Percentiles rank a stretch among this genome's conserved stretches.
phyloP scores from a whole-genome alignment of 2,329 filamentous ascomycete species.

The Daldinia sp. region DNA sequence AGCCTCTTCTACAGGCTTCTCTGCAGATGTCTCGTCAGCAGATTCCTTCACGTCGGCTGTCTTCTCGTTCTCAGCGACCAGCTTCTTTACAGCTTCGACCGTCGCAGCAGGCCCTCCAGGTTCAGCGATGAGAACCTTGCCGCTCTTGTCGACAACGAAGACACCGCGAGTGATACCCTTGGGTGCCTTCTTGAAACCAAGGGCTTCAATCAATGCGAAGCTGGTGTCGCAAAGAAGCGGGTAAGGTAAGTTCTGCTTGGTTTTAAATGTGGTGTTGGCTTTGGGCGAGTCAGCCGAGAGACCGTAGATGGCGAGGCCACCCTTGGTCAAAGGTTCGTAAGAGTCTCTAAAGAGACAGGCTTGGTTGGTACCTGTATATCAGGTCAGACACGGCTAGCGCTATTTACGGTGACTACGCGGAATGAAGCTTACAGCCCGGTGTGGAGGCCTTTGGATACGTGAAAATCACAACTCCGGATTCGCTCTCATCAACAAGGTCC shows the following conservation, averaged over 20 bases:
- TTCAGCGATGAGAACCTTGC: slow-evolving; percentile 81
- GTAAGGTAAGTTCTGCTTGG: slow-evolving; percentile 91
- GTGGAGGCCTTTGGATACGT: slow-evolving; percentile 97
- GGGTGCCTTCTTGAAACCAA: slow-evolving; percentile 89
- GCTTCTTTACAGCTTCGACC: slow-evolving; percentile 78
- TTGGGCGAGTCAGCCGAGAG: slow-evolving; percentile 89
- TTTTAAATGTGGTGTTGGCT: slow-evolving; percentile 92
- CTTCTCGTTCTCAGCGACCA: slow-evolving; percentile 65
- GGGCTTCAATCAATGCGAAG: slow-evolving; percentile 80
- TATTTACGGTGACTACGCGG: slow-evolving; percentile 14
- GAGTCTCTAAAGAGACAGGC: slow-evolving; percentile 93
- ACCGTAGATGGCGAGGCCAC: slow-evolving; percentile 88
- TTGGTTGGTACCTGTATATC: slow-evolving; percentile 83
- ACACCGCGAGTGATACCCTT: slow-evolving; percentile 88
- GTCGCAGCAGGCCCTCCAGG: slow-evolving; percentile 83
- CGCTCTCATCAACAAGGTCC: slow-evolving; percentile 83
- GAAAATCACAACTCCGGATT: slow-evolving; percentile 88
- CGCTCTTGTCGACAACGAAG: slow-evolving; percentile 85
- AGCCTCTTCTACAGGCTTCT: slow-evolving; percentile 46
- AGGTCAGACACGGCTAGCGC: slow-evolving; percentile 37
- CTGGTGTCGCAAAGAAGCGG: slow-evolving; percentile 85
- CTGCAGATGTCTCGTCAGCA: slow-evolving; percentile 42
- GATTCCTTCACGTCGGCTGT: slow-evolving; percentile 43
- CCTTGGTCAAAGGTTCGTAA: slow-evolving; percentile 79
- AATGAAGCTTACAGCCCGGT: slow-evolving; percentile 82